Base-by-base conservation (phyloP, 139 green algal species). In the Haematococcus lacustris region DNA sequence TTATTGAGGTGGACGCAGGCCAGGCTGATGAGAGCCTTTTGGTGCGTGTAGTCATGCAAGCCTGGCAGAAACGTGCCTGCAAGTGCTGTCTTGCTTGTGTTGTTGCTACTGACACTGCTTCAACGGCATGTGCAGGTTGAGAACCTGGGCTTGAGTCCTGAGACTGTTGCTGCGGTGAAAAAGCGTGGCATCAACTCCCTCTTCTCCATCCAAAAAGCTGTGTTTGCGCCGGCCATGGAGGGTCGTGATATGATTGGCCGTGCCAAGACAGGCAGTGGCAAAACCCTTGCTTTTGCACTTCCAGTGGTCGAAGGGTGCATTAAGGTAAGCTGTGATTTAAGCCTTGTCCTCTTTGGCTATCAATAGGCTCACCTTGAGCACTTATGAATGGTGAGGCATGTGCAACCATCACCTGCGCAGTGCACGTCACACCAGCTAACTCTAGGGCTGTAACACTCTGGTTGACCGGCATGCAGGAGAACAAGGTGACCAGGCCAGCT, bases 241-340 rank as follows among this genome's bases (percentile, higher is more conserved):
- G 95, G 95, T 1, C 68, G 74, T 0, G 95, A 99, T 77, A 64
- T 99, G 7, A 96, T 98, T 60, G 93, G 85, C 1, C 85, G 95
- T 37, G 95, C 95, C 37, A 89, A 91, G 63, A 99, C 95, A 39
- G 95, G 95, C 38, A 94, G 86, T 13, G 95, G 95, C 65, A 99
- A 99, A 84, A 99, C 95, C 1, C 86, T 99, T 2, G 95, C 93
- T 1, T 99, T 99, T 86, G 88, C 95, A 7, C 83, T 99, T 59
- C 95, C 95, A 1, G 88, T 99, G 30, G 84, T 98, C 25, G 93
- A 99, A 83, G 88, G 81, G 47, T 77, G 97, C 28, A 68, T 97
- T 28, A 78, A 87, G 72, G 86, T 86, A 51, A 41, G 73, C 53
- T 9, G n/a, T 63, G 50, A 57, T 57, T 13, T 21, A 57, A 57